Percentiles rank a stretch among this genome's conserved stretches.
These are phyloP conservation scores for Phytophthora kernoviae DNA, from an alignment of 352 stramenopile genomes.

Conservation along the genomic window DNA sequence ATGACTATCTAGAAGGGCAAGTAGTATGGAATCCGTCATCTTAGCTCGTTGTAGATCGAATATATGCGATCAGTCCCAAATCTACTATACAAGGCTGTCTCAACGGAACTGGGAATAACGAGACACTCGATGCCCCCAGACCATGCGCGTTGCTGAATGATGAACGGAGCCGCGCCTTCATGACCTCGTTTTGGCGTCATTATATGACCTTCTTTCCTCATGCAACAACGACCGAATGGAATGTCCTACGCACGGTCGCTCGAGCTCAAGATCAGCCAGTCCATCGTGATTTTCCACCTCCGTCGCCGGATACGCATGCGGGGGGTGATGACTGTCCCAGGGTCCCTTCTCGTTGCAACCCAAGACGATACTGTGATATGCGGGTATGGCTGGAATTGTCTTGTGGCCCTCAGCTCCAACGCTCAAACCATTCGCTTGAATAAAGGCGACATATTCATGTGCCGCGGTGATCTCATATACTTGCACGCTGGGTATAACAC, in stretches of 20 bases:
- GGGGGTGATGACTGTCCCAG: neutral
- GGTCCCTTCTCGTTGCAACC: neutral
- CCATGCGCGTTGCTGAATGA: neutral
- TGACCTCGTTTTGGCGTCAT: neutral
- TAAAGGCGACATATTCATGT: constrained; percentile 1
- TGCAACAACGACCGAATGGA: constrained; percentile 3
- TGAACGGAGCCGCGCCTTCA: neutral
- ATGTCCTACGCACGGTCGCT: neutral
- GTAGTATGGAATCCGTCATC: no score
- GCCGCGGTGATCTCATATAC: no score
- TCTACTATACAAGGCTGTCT: no score
- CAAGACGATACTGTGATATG: constrained; percentile 2
- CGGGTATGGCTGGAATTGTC: neutral
- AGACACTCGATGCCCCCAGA: neutral
- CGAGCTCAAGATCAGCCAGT: constrained; percentile 1
- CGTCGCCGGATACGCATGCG: neutral
- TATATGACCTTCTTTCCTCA: constrained; percentile 6
- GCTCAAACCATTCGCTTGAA: neutral
- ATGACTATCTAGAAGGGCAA: no score
- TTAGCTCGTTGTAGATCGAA: no score
- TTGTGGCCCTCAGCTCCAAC: constrained; percentile 2
- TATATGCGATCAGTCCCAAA: no score
- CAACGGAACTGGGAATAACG: constrained; percentile 1
- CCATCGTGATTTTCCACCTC: neutral
- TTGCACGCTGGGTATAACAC: neutral